Base-by-base conservation (phyloP, 768 basidiomycete genomes). In the Boletus sp. region DNA sequence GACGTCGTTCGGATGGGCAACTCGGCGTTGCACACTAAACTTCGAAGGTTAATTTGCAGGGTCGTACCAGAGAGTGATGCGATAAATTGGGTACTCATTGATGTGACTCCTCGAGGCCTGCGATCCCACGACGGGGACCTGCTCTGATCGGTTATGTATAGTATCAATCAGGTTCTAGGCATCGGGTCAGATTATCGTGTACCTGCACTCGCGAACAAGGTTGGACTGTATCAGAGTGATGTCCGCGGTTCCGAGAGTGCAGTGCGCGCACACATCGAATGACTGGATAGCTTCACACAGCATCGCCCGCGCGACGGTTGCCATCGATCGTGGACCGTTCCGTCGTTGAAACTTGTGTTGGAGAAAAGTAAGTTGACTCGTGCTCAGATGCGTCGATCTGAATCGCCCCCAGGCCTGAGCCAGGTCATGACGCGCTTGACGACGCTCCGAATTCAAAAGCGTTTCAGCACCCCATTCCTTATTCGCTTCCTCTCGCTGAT, bases 41-140 rank as follows among this genome's bases (percentile, higher is more conserved):
- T 43, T 52, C 44, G 35, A 59, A 52, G 39, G 30, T 41, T 44
- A 45, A 45, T 51, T 54, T 32, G 29, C 46, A 35, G 40, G 35
- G 49, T 35, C 29, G 47, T 38, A 10, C 32, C 9, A 8, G 19
- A 13, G 52, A 29, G 38, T 29, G 44, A 44, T 29, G 42, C 15
- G 17, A 43, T n/a, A 27, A 10, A 5, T 42, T 27, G 9, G 9
- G 15, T 7, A 11, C 5, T 29, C 6, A 29, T 19, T 44, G 43
- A 43, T n/a, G 9, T 11, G 7, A 38, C 38, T 38, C 5, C 4
- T 23, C 23, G 23, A 23, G 39, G 39, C 27, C 27, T 8, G 17
- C 41, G 41, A 53, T 64, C 63, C 55, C 64, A 65, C 64, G 63
- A 25, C 29, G 60, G 55, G 56, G 64, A 46, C 39, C 45, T 51